Conservation (phyloP, 2,329 filamentous ascomycete species). For the Aspergillus fischeri region DNA sequence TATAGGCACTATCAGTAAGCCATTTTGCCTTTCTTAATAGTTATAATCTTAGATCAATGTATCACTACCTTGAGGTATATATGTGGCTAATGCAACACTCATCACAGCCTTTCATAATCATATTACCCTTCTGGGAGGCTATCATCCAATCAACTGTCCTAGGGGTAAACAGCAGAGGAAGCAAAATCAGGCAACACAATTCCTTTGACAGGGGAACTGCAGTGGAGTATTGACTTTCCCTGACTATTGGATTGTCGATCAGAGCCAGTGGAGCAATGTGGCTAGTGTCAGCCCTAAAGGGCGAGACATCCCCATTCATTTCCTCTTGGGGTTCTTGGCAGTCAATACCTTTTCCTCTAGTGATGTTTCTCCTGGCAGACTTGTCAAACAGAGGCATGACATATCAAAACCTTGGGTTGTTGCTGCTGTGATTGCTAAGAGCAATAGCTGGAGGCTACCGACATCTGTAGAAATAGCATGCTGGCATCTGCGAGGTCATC, state of each 20-base stretch:
- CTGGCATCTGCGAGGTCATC: not conserved
- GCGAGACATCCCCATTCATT: not conserved
- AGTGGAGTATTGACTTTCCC: not conserved
- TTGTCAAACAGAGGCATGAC: not conserved
- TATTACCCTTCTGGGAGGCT: not conserved
- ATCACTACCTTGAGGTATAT: no score
- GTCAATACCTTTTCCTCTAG: not conserved
- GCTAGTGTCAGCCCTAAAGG: not conserved
- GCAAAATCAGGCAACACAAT: constrained; percentile 2
- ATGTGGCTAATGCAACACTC: no score
- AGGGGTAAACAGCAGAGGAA: not conserved
- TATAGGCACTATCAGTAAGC: not conserved
- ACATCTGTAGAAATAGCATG: not conserved
- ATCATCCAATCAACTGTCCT: not conserved
- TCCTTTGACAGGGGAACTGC: not conserved
- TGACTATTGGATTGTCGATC: not conserved
- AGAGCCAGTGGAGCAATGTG: not conserved
- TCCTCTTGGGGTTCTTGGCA: not conserved
- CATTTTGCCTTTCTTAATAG: no score
- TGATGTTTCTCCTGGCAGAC: not conserved
- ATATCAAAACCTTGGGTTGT: not conserved
- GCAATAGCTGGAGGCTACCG: not conserved
- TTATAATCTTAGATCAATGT: no score
- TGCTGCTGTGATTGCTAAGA: not conserved
- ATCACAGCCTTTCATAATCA: no score